Conservation (phyloP, 2,329 filamentous ascomycete species). For the Byssothecium circinans region DNA sequence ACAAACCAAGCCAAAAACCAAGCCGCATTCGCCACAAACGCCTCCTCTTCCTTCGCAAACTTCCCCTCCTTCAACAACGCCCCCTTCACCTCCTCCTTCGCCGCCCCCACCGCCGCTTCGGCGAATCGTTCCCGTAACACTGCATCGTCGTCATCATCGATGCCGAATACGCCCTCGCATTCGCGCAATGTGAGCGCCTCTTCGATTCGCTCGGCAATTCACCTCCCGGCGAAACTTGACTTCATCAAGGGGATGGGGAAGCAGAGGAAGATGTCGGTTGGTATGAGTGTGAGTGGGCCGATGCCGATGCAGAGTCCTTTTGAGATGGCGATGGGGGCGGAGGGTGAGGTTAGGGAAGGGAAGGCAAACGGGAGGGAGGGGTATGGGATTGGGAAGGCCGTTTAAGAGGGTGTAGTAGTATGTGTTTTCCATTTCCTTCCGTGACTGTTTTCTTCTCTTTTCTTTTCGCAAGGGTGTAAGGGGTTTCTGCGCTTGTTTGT, state of each 20-base stretch:
- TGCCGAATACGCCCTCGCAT: constrained; percentile 15
- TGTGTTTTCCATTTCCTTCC: too few species aligned
- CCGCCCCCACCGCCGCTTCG: constrained; percentile 5
- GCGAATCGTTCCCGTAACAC: constrained; percentile 4
- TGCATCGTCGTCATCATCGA: too few species aligned
- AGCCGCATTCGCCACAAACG: not conserved
- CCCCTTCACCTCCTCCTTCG: not conserved
- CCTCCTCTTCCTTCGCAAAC: too few species aligned
- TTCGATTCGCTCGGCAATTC: constrained; percentile 24
- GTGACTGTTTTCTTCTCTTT: not conserved
- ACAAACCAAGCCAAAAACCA: not conserved
- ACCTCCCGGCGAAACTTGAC: constrained; percentile 17
- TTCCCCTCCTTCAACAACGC: not conserved
- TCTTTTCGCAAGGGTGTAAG: too few species aligned
- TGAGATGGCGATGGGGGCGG: constrained; percentile 8
- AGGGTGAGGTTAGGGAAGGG: not conserved
- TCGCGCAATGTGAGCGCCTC: constrained; percentile 27
- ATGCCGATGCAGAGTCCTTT: constrained; percentile 25
- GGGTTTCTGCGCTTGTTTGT: too few species aligned
- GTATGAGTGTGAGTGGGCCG: constrained; percentile 28
- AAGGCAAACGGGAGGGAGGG: not conserved
- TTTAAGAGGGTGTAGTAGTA: too few species aligned
- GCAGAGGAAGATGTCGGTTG: constrained; percentile 24
- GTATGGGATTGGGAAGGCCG: too few species aligned
- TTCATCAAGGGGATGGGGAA: constrained; percentile 28